phyloP scores from a whole-genome alignment of 371 early-diverging fungal genomes.

The Phascolomyces articulosus region DNA sequence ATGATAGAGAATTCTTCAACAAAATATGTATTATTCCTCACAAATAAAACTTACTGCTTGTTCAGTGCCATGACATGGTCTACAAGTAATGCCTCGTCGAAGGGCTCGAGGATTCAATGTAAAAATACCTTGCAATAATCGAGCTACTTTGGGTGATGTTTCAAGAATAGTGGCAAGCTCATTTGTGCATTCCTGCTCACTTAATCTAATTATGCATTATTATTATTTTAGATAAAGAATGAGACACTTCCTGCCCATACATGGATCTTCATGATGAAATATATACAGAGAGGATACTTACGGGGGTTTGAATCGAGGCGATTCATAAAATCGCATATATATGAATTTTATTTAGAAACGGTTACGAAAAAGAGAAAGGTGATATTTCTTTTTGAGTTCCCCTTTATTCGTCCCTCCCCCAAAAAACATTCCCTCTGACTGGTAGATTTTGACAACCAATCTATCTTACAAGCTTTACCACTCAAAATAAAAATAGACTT shows the following conservation, averaged over 20 bases:
- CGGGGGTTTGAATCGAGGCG: background rate
- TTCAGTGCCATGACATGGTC: conserved; percentile 38
- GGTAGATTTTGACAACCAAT: no score
- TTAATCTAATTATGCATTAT: conserved; percentile 13
- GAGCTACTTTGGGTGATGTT: conserved; percentile 29
- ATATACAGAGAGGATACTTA: background rate
- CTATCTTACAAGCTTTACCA: no score
- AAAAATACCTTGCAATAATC: conserved; percentile 37
- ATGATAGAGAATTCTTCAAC: no score
- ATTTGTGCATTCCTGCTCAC: conserved; percentile 38
- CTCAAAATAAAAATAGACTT: no score
- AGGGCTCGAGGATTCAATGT: conserved; percentile 36
- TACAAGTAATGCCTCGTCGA: conserved; percentile 42
- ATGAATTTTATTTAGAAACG: no score
- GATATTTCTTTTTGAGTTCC: no score
- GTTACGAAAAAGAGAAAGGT: background rate
- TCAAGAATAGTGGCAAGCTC: conserved; percentile 39
- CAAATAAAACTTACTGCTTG: conserved; percentile 29
- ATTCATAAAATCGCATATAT: conserved; percentile 8
- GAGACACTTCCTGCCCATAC: no score
- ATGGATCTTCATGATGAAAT: background rate
- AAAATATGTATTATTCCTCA: no score
- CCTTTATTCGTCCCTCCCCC: no score
- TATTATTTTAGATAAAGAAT: no score
- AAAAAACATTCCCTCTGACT: no score